Evolutionary conservation across 331 rosid genomes (phyloP), one percentile per base, ranked within the genome.

Genomic region (Erythrophleum ivorense): DNA sequence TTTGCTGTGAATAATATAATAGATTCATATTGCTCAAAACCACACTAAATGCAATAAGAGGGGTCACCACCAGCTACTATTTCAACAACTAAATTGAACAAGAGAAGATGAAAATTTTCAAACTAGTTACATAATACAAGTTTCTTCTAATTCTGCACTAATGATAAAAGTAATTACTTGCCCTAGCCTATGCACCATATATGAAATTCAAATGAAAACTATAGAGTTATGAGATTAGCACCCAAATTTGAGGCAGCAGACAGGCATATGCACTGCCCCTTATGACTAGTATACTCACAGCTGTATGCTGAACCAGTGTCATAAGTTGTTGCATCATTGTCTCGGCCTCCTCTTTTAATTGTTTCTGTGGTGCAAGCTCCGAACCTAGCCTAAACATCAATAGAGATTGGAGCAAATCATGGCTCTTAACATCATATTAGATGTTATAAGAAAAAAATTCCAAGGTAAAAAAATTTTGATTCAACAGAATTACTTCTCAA

Each of bases 301-400:
- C 93, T 67, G 99, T 95, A 92, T 85, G 82, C 60, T 89, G 97
- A 78, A 93, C 99, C 85, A 86, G 85, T 59, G 87, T 85, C 98
- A 92, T 91, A 80, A 93, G 82, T 78, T 95, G 94, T 78, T 87
- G 91, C 98, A 91, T 90, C 89, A 91, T 86, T 45, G 87, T 80
- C 84, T 91, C 92, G 24, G 98, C 97, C 81, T 95, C 98, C 59
- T 87, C 97, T 88, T 92, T 88, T 86, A 90, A 91, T 84, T 89
- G 97, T 80, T 65, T 92, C 80, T 88, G 94, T 45, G 87, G 97
- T 81, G 91, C 83, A 83, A 82, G 87, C 83, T 89, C 99, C 83
- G 94, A 86, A 76, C 94, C 91, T 81, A 95, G 82, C 90, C 99
- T 95, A 79, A 66, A 82, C 76, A 76, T 58, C 72, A 79, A 78